Evolutionary conservation across 1,139 yeast genomes (phyloP).

Genomic region (Zygosaccharomyces sapae): DNA sequence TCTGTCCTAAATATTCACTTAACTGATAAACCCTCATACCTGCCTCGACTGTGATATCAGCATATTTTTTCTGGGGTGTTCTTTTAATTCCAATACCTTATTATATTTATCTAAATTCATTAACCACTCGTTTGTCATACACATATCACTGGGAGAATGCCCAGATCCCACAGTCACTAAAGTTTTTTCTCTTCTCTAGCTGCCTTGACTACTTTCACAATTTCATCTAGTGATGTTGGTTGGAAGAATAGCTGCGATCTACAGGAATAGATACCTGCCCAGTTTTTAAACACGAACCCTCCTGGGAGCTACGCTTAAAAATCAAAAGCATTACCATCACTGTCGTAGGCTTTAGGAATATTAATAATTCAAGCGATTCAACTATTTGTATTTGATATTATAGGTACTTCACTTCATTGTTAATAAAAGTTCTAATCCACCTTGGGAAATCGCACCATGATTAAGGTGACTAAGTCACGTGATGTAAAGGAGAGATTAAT

Average conservation of each 20-base stretch:
- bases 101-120: slow-evolving; percentile 78
- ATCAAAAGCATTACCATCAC: slow-evolving; percentile 9
- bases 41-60: slow-evolving; percentile 90
- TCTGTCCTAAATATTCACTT: slow-evolving; percentile 58
- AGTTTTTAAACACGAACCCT: slow-evolving; percentile 48
- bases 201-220: slow-evolving; percentile 55
- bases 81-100: slow-evolving; percentile 45
- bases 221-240: slow-evolving; percentile 63
- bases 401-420: too few species aligned
- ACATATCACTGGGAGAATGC: slow-evolving; percentile 89
- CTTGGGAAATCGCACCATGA: too few species aligned
- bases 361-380: too few species aligned
- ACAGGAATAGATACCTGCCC: slow-evolving; percentile 89
- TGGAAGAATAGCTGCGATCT: slow-evolving; percentile 74
- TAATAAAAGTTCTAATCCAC: too few species aligned
- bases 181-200: slow-evolving; percentile 60
- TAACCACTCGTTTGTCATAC: slow-evolving; percentile 86
- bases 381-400: too few species aligned
- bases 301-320: slow-evolving; percentile 16
- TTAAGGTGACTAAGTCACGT: too few species aligned
- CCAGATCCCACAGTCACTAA: slow-evolving; percentile 89
- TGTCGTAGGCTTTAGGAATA: too few species aligned
- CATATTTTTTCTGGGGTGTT: slow-evolving; percentile 51
- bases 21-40: slow-evolving; percentile 81
- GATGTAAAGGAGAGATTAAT: too few species aligned